Conservation (phyloP, 2,329 filamentous ascomycete genomes). For the Aotearoamyces nothofagi region DNA sequence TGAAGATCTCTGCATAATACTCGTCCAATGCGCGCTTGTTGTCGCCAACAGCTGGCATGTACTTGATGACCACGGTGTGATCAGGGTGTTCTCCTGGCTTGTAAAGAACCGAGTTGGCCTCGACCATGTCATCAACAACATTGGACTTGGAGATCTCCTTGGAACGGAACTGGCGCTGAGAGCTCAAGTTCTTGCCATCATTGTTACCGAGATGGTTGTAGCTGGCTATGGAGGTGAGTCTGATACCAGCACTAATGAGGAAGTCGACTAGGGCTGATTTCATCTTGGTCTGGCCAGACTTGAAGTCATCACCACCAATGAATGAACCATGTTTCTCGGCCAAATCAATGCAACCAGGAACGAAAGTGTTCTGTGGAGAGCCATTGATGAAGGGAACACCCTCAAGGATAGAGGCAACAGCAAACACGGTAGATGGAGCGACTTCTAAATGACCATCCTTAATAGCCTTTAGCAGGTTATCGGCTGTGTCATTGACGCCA, state of each 20-base stretch:
- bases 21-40: slow-evolving; percentile 98
- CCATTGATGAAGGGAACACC: slow-evolving; percentile 93
- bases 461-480: slow-evolving; percentile 82
- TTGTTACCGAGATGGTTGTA: slow-evolving; percentile 99
- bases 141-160: slow-evolving; percentile 99
- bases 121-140: slow-evolving; percentile 98
- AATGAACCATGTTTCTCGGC: slow-evolving; percentile 79
- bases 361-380: slow-evolving; percentile 97
- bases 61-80: slow-evolving; percentile 99
- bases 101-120: slow-evolving; percentile 85
- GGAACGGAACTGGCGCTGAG: slow-evolving; percentile 95
- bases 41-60: slow-evolving; percentile 97
- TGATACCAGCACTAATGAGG: slow-evolving; percentile 96
- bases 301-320: slow-evolving; percentile 98
- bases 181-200: slow-evolving; percentile 96
- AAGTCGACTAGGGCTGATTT: slow-evolving; percentile 98
- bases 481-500: slow-evolving; percentile 91
- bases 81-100: slow-evolving; percentile 87
- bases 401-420: slow-evolving; percentile 87
- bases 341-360: slow-evolving; percentile 79
- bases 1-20: slow-evolving; percentile 99
- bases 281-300: slow-evolving; percentile 99
- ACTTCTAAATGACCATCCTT: slow-evolving; percentile 77
- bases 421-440: slow-evolving; percentile 91
- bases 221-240: slow-evolving; percentile 93